Evolutionary conservation across 441 rosid genomes (phyloP).

Genomic region (Pelargonium fulgidum): DNA sequence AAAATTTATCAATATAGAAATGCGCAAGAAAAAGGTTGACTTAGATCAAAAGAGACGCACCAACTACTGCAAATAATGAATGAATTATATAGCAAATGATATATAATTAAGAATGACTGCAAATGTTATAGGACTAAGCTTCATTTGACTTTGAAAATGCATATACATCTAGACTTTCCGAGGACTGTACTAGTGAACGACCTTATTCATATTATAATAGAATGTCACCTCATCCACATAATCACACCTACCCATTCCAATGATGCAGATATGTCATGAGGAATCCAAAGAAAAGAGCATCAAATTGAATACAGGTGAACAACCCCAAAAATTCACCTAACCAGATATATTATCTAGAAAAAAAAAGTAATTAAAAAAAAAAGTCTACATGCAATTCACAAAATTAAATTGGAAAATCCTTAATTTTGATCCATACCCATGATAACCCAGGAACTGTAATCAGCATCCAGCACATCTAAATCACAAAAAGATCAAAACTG

Average conservation of each 20-base stretch:
- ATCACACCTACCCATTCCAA: constrained; percentile 14
- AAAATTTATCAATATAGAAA: constrained; percentile 1
- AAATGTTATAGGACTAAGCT: constrained; percentile 8
- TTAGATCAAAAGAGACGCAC: constrained; percentile 15
- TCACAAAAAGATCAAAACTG: constrained; percentile 3
- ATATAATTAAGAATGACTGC: neutral
- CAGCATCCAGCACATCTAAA: constrained; percentile 18
- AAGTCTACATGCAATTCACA: too few relatives aligned
- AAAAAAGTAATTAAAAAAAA: neutral
- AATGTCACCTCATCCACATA: constrained; percentile 11
- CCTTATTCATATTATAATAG: constrained; percentile 12
- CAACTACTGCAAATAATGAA: constrained; percentile 22
- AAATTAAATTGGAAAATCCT: neutral
- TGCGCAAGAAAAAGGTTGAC: constrained; percentile 21
- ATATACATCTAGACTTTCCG: constrained; percentile 8
- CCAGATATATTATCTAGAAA: constrained; percentile 10
- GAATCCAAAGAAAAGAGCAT: too few relatives aligned
- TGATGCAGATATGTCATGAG: constrained; percentile 15
- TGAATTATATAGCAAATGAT: neutral
- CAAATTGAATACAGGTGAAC: neutral
- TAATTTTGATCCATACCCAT: neutral
- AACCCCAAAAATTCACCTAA: constrained; percentile 24
- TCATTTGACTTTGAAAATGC: constrained; percentile 16
- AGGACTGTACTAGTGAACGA: constrained; percentile 9
- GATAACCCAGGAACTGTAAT: constrained; percentile 17